Base-by-base conservation (phyloP, 2,329 filamentous ascomycete genomes). In the Aspergillus ruber region DNA sequence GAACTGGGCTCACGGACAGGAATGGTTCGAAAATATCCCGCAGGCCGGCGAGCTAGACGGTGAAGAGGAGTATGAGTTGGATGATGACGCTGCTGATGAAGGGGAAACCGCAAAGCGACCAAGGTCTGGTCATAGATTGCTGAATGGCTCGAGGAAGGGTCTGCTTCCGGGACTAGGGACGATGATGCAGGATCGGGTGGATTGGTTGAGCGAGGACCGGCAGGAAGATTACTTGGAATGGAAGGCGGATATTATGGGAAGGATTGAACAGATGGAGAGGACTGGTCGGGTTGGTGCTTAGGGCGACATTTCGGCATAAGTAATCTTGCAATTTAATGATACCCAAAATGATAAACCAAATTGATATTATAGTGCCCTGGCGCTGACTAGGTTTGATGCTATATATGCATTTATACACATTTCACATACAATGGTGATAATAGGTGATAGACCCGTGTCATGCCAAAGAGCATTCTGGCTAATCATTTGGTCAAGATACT, bases 11-110 rank as follows among this genome's bases (percentile, higher is more conserved):
- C 74, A 79, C 75, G 84, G 64, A 3, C 64, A 77, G 44, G 83
- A 87, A 57, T 88, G 85, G 85, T 87, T 86, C 50, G 68, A 75
- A 23, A 81, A 86, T 53, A 74, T 75, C 39, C 69, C 70, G 6
- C 58, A 57, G 52, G 67, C 66, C 6, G 67, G 58, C 3, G 66
- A 64, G 20, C 49, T 67, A 8, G 57, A 61, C 23, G 47, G 60
- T 17, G 66, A 58, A 10, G 67, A 67, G 8, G 64, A 57, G 2
- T 63, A 61, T 21, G 66, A 63, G 2, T 52, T 45, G n/a, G 60
- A 51, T 0, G 66, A 69, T 20, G 68, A 64, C n/a, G 59, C 57
- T 38, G 58, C 62, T 6, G 59, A 62, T n/a, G 67, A 67, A 41
- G 55, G 55, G 33, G 52, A 53, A 20, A 48, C 58, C 10, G 47